Percentiles rank a stretch among this genome's conserved stretches.
phyloP scores from a whole-genome alignment of 495 filamentous ascomycete genomes.

The Neurospora sp. region DNA sequence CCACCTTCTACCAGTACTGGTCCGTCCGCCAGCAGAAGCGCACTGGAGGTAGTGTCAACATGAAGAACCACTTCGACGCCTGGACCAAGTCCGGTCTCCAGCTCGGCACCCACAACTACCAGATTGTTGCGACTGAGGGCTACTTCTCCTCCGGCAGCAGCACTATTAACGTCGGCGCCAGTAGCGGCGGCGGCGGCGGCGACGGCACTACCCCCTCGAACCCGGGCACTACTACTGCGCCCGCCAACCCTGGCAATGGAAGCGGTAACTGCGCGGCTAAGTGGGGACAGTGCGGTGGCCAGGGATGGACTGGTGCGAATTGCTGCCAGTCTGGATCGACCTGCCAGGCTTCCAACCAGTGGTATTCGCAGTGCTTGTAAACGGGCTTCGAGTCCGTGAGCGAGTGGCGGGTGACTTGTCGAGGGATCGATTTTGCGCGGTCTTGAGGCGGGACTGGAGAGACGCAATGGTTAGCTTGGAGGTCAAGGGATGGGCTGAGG shows the following conservation, averaged over 20 bases:
- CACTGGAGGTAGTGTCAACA: conserved; percentile 37
- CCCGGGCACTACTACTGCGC: neutral
- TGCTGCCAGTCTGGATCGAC: conserved; percentile 32
- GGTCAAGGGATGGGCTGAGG: neutral
- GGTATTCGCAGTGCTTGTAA: conserved; percentile 40
- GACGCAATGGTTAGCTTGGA: neutral
- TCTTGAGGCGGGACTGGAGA: neutral
- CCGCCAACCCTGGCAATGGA: neutral
- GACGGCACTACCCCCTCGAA: neutral
- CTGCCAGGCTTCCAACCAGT: conserved; percentile 35
- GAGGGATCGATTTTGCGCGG: too few species aligned
- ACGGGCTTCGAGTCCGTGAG: neutral
- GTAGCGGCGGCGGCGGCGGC: neutral
- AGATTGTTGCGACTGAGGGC: conserved; percentile 49
- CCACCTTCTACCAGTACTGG: conserved; percentile 51
- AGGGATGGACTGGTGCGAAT: conserved; percentile 34
- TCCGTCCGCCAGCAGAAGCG: conserved; percentile 42
- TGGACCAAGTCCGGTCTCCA: conserved; percentile 43
- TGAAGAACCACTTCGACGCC: conserved; percentile 52
- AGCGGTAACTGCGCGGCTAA: conserved; percentile 15
- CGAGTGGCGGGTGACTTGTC: neutral
- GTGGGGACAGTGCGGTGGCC: conserved; percentile 43
- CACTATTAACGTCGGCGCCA: conserved; percentile 34
- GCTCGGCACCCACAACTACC: conserved; percentile 45
- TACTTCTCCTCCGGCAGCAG: conserved; percentile 43